These are phyloP conservation scores for Trypanosoma congolense DNA, from an alignment of 208 protist genomes.

Conservation along the genomic window DNA sequence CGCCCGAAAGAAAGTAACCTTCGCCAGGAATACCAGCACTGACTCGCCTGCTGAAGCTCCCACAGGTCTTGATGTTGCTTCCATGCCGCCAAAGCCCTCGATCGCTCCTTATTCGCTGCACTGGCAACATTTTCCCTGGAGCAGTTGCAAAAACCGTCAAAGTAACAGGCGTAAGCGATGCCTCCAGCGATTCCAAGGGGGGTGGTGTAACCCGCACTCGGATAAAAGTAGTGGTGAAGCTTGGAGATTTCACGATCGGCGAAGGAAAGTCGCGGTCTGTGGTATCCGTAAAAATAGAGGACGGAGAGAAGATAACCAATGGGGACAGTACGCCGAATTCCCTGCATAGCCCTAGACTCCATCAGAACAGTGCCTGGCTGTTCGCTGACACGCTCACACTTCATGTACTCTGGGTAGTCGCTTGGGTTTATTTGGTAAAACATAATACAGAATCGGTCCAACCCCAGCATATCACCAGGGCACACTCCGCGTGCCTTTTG, in stretches of 20 bases:
- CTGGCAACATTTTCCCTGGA: slow-evolving; percentile 17
- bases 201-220: slow-evolving; percentile 67
- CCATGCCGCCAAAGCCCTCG: slow-evolving; percentile 24
- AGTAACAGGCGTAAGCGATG: slow-evolving; percentile 27
- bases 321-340: slow-evolving; percentile 45
- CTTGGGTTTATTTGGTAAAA: slow-evolving; percentile 28
- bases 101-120: slow-evolving; percentile 21
- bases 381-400: slow-evolving; percentile 19
- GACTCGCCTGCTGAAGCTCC: slow-evolving; percentile 15
- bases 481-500: background rate
- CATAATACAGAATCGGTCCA: slow-evolving; percentile 19
- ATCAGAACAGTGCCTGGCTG: slow-evolving; percentile 39
- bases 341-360: slow-evolving; percentile 45
- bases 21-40: background rate
- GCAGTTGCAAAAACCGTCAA: slow-evolving; percentile 18
- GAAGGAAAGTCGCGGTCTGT: slow-evolving; percentile 58
- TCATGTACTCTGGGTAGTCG: slow-evolving; percentile 59
- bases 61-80: slow-evolving; percentile 23
- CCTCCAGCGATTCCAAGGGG: slow-evolving; percentile 40
- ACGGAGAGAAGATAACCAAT: slow-evolving; percentile 43
- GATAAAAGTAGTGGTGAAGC: slow-evolving; percentile 78
- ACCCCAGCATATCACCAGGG: background rate
- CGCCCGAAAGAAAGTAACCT: slow-evolving; percentile 7
- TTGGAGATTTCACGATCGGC: slow-evolving; percentile 45
- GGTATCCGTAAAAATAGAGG: slow-evolving; percentile 60